Evolutionary conservation across 2,329 filamentous ascomycete species (phyloP).

Genomic region (Tolypocladium album): DNA sequence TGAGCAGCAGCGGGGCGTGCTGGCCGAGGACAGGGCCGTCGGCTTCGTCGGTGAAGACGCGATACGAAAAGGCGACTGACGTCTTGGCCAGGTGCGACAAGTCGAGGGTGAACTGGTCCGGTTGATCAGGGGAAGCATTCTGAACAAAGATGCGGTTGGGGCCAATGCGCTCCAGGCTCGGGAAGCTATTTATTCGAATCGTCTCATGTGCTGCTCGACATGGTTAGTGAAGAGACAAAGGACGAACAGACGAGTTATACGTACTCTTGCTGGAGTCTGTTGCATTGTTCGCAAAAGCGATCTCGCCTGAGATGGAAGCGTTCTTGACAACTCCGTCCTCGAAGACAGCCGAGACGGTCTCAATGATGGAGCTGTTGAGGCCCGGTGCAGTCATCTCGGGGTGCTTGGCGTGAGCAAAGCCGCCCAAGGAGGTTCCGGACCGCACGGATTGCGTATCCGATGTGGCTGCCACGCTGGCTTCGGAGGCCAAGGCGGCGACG

Average conservation of each 20-base stretch:
- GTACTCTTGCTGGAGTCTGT: conserved; percentile 39
- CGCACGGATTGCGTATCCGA: conserved; percentile 89
- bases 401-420: conserved; percentile 61
- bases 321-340: conserved; percentile 61
- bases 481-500: conserved; percentile 48
- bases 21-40: conserved; percentile 31
- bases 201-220: conserved; percentile 41
- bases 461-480: conserved; percentile 43
- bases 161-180: conserved; percentile 80
- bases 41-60: conserved; percentile 59
- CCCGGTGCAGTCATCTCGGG: conserved; percentile 72
- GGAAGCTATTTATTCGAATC: conserved; percentile 80
- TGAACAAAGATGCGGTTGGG: conserved; percentile 87
- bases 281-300: conserved; percentile 74
- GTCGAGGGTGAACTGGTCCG: conserved; percentile 73
- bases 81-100: conserved; percentile 62
- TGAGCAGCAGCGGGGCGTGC: conserved; percentile 64
- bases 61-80: conserved; percentile 84
- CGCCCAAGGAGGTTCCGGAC: conserved; percentile 71
- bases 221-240: background rate
- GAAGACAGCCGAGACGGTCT: conserved; percentile 81
- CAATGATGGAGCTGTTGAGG: conserved; percentile 79
- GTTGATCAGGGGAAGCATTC: conserved; percentile 49
- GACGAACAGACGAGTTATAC: conserved; percentile 9
- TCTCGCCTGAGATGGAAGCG: conserved; percentile 72